Base-by-base conservation (phyloP, 495 filamentous ascomycete species). In the Lepidopterella palustris region DNA sequence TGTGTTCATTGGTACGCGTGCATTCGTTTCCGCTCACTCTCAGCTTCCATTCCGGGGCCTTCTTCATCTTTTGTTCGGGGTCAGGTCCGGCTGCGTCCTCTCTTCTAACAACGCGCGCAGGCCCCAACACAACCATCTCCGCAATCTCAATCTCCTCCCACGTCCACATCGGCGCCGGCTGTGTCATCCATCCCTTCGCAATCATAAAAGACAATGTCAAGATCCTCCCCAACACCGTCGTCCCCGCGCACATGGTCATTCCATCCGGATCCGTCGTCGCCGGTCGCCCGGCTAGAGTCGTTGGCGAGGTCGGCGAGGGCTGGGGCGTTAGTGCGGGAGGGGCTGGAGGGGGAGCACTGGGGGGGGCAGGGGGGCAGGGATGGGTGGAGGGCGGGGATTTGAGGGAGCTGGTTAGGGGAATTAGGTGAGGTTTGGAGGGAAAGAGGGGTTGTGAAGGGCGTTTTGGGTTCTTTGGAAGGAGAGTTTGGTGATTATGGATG, bases 201-300 rank as follows among this genome's bases (percentile, higher is more conserved):
- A 92, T 97, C 39, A 81, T 98, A 64, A 96, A 95, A 73, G 92
- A 97, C 69, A 89, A 86, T 71, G 87, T 89, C 31, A 83, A 83
- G 61, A 85, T 98, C 53, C 76, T 97, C 57, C 88, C 95, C 61
- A 87, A 86, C 10, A 82, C 85, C 4, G 85, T 96, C 45, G 80
- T 98, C 18, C 87, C 93, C 6, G 77, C 84, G 15, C 87, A 88
- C 56, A 96, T 95, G 85, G 89, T 97, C 11, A 88, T 97, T 61
- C 89, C 91, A 28, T 88, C 87, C 68, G 92, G 89, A 73, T 87
- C 81, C 66, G 80, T 97, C 45, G 91, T 98, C 18, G 89, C 84
- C 0, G 91, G 92, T 0, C 77, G 83, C 66, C 90, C 91, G 3
- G 92, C 85, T 3, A 76, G 88, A 49, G 87, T 96, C 58, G 82